Evolutionary conservation across 2,329 filamentous ascomycete species (phyloP), one percentile per base, ranked within the genome.

Genomic region (Lachnellula hyalina): DNA sequence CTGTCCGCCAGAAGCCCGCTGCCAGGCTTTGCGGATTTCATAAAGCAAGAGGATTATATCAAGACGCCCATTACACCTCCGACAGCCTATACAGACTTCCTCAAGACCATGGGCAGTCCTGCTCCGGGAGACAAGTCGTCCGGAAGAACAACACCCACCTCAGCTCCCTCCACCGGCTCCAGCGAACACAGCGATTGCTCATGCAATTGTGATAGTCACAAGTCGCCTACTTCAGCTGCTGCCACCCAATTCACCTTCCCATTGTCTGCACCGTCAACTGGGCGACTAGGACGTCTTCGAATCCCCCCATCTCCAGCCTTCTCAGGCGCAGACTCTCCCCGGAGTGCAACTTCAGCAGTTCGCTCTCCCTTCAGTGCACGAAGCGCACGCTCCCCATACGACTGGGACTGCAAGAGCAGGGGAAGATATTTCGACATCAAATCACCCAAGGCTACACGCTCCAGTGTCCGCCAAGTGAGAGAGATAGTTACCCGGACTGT

Each of bases 401-500:
- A 94, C 69, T 92, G 88, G 89, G 86, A 88, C 56, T 74, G 84
- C 5, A 86, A 86, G 7, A 79, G 85, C 64, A 89, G 87, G 72
- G 79, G 79, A 46, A 79, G 73, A 64, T 85, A 83, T 64, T 78
- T 82, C 56, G 86, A 87, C 52, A 72, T 75, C 67, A 76, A 76
- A 68, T 65, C 74, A 51, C 73, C 80, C n/a, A 81, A 82, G 68
- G 68, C 78, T 15, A 75, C 81, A 41, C 80, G 79, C 61, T 84
- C 84, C 34, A 85, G 78, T 64, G 77, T 85, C 54, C 82, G 85
- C 57, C 80, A 87, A 67, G 90, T 96, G 55, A 80, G 90, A 52
- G 91, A 96, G 71, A 90, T 96, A 4, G 89, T 96, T 51, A 96
- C 92, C n/a, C 82, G 91, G 63, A 96, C 91, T 15, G 89, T 96